These are phyloP conservation scores for Boletus semigastroideus DNA, from an alignment of 1,284 basidiomycete species.

Conservation along the genomic window DNA sequence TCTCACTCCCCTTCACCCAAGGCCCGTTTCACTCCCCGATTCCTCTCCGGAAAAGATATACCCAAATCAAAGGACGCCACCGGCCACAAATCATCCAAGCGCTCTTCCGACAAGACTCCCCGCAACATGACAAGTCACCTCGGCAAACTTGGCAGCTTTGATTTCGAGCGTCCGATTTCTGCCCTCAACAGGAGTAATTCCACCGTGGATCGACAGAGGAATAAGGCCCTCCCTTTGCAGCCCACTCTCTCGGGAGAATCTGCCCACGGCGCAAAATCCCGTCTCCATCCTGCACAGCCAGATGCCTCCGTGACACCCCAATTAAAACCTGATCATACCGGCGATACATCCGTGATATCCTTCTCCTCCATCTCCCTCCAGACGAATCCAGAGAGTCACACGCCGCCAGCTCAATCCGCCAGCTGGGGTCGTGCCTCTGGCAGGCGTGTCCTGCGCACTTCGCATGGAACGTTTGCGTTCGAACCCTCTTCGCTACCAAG, in stretches of 20 bases:
- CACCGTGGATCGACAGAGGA: conserved; percentile 23
- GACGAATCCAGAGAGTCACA: conserved; percentile 20
- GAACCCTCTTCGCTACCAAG: conserved; percentile 42
- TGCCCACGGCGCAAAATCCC: conserved; percentile 15
- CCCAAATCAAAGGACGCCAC: conserved; percentile 25
- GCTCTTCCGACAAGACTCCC: conserved; percentile 10
- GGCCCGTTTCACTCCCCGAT: conserved; percentile 31
- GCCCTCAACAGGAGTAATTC: conserved; percentile 33
- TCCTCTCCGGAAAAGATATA: conserved; percentile 31
- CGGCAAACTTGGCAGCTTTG: conserved; percentile 65
- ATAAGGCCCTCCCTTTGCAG: conserved; percentile 19
- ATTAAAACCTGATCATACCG: conserved; percentile 23
- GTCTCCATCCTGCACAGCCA: conserved; percentile 9
- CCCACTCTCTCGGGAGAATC: conserved; percentile 31
- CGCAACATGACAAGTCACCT: conserved; percentile 35
- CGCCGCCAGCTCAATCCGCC: conserved; percentile 27
- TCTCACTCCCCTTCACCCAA: conserved; percentile 23
- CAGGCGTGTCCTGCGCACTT: conserved; percentile 25
- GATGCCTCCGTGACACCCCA: conserved; percentile 23
- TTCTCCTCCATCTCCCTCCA: conserved; percentile 35
- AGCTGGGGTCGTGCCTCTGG: conserved; percentile 37
- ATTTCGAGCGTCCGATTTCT: conserved; percentile 64
- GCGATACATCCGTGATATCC: conserved; percentile 31
- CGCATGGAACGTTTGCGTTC: conserved; percentile 42
- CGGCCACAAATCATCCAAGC: conserved; percentile 18